Conservation (phyloP, 495 filamentous ascomycete genomes). For the Penicillium diatomitis region DNA sequence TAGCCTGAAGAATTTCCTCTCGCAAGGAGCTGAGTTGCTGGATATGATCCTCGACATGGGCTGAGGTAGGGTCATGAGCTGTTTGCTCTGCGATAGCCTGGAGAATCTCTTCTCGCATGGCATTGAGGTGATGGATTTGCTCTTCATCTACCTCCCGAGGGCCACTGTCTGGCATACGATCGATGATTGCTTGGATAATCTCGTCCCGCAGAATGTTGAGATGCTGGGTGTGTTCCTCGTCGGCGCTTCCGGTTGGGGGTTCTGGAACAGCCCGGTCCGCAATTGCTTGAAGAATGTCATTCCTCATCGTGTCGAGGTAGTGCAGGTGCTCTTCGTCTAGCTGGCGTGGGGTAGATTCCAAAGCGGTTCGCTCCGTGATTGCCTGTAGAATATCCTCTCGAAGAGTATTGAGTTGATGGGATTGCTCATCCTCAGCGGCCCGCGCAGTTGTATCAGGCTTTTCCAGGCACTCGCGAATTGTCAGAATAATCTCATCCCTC, state of each 20-base stretch:
- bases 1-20: slow-evolving; percentile 38
- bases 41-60: slow-evolving; percentile 12
- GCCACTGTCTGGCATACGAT: neutral
- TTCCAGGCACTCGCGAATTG: slow-evolving; percentile 46
- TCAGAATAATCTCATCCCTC: slow-evolving; percentile 28
- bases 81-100: slow-evolving; percentile 33
- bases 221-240: slow-evolving; percentile 6
- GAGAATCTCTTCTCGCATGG: slow-evolving; percentile 31
- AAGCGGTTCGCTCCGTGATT: slow-evolving; percentile 18
- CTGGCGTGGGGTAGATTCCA: slow-evolving; percentile 1
- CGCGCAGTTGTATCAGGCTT: slow-evolving; percentile 4
- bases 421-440: slow-evolving; percentile 8
- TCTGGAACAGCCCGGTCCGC: neutral
- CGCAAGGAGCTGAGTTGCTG: slow-evolving; percentile 13
- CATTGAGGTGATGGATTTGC: slow-evolving; percentile 13
- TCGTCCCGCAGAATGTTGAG: slow-evolving; percentile 19
- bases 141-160: slow-evolving; percentile 5
- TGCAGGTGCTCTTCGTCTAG: slow-evolving; percentile 14
- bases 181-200: slow-evolving; percentile 37
- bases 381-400: slow-evolving; percentile 40
- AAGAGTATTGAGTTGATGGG: slow-evolving; percentile 12
- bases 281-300: slow-evolving; percentile 40
- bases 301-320: slow-evolving; percentile 12
- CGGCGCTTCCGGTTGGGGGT: slow-evolving; percentile 2
- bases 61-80: slow-evolving; percentile 4